Evolutionary conservation across 177 flowering plant genomes (phyloP).

Genomic region (Vitis hybrid): DNA sequence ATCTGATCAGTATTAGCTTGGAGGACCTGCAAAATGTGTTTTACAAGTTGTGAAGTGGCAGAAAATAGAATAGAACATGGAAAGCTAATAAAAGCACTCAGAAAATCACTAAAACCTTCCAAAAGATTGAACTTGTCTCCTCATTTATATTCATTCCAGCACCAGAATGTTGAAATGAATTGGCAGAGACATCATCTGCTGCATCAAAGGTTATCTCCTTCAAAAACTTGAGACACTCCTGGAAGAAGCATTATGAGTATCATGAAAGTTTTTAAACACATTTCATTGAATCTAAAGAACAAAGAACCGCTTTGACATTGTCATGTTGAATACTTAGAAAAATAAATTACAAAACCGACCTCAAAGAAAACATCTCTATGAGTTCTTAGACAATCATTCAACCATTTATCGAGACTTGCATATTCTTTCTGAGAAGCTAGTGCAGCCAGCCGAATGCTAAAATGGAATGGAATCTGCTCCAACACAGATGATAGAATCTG

Average conservation of each 20-base stretch:
- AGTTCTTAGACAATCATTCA: slow-evolving; percentile 50
- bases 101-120: slow-evolving; percentile 53
- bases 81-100: background rate
- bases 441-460: slow-evolving; percentile 72
- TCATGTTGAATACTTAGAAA: too few species aligned
- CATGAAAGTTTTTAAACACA: background rate
- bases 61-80: background rate
- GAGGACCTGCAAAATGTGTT: slow-evolving; percentile 54
- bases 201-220: slow-evolving; percentile 56
- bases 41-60: background rate
- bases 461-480: slow-evolving; percentile 65
- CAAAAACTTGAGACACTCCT: slow-evolving; percentile 85
- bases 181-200: slow-evolving; percentile 41
- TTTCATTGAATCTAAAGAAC: background rate
- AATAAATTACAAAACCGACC: slow-evolving; percentile 38
- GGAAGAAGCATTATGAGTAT: slow-evolving; percentile 17
- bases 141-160: slow-evolving; percentile 43
- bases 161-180: slow-evolving; percentile 51
- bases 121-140: slow-evolving; percentile 55
- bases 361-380: slow-evolving; percentile 68
- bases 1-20: slow-evolving; percentile 48
- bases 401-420: slow-evolving; percentile 81
- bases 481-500: slow-evolving; percentile 73
- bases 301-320: too few species aligned
- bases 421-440: slow-evolving; percentile 71